Base-by-base conservation (phyloP, 257 asterid species). In the Salvia hispanica region DNA sequence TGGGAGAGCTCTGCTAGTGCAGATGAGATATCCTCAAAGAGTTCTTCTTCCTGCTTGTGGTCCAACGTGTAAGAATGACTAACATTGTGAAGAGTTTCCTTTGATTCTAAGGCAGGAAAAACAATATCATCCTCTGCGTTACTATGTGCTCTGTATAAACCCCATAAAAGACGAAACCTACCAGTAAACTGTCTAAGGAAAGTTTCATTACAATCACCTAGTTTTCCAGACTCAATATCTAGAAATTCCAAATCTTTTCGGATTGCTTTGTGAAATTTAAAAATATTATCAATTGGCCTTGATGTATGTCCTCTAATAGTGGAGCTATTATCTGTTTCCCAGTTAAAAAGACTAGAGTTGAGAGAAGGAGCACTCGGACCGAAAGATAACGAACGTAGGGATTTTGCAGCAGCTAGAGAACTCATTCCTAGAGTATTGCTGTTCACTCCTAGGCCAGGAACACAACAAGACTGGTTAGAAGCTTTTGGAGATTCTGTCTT, bases 101-200 rank as follows among this genome's bases (percentile, higher is more conserved):
- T 93, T 4, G 97, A 84, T 79, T 93, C 98, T 68, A 93, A 82
- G 57, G 98, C 98, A 59, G 98, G 98, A 82, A 93, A 93, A 33
- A 93, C 98, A 65, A 93, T 90, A 51, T 90, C 98, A 81, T 93
- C 98, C 81, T 93, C 98, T n/a, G 98, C 98, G 76, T 93, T 93
- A 71, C 98, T 93, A 77, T 93, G 98, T 52, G 98, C 98, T 80
- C 89, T 86, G 78, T 93, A 93, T 72, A 93, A 75, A 7, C 96
- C 98, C 95, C 97, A 85, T 21, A 88, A 70, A 67, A 93, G 93
- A 69, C 94, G 96, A 81, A 93, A 93, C 67, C 98, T 85, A 59
- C 98, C 98, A 70, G 80, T 79, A 74, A 93, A 93, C 80, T 88
- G 89, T 71, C 97, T 80, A 62, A 93, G 85, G 74, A 86, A 93